phyloP scores from a whole-genome alignment of 352 stramenopile genomes.

The Globisporangium nagaii region DNA sequence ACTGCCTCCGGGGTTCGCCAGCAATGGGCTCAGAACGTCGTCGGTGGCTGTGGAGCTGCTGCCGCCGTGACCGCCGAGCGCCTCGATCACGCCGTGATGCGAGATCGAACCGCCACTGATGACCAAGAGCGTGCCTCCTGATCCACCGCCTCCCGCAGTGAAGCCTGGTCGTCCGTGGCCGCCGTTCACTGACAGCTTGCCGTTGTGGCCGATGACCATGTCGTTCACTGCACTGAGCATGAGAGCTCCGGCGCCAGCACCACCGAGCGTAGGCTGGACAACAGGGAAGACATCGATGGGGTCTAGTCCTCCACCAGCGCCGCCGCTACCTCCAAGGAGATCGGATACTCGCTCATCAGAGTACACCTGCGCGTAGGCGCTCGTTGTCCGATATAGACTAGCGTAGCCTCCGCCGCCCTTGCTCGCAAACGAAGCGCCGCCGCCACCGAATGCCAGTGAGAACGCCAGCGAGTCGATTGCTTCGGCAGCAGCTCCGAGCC shows the following conservation, averaged over 20 bases:
- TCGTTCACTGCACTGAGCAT: slow-evolving; percentile 92
- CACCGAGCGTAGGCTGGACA: slow-evolving; percentile 74
- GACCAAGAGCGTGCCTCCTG: slow-evolving; percentile 45
- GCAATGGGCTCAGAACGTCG: background rate
- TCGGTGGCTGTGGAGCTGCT: slow-evolving; percentile 14
- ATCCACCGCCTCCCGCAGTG: slow-evolving; percentile 55
- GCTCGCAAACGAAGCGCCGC: slow-evolving; percentile 59
- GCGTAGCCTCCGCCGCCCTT: slow-evolving; percentile 54
- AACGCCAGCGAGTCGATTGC: slow-evolving; percentile 78
- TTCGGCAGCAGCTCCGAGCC: slow-evolving; percentile 46
- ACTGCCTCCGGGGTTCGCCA: slow-evolving; percentile 1
- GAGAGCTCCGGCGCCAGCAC: slow-evolving; percentile 85
- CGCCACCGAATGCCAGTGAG: slow-evolving; percentile 88
- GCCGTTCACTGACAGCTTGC: slow-evolving; percentile 74
- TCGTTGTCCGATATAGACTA: slow-evolving; percentile 8
- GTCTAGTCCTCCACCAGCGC: slow-evolving; percentile 74
- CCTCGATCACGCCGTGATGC: slow-evolving; percentile 72
- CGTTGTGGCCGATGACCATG: slow-evolving; percentile 82
- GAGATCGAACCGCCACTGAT: slow-evolving; percentile 42
- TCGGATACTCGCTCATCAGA: slow-evolving; percentile 53
- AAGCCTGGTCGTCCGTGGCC: slow-evolving; percentile 39
- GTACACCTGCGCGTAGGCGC: slow-evolving; percentile 24
- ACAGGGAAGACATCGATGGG: slow-evolving; percentile 77
- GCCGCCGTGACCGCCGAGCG: slow-evolving; percentile 79
- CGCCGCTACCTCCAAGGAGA: slow-evolving; percentile 90